Evolutionary conservation across 1,284 basidiomycete species (phyloP).

Genomic region (Singerocomus inundabilis): DNA sequence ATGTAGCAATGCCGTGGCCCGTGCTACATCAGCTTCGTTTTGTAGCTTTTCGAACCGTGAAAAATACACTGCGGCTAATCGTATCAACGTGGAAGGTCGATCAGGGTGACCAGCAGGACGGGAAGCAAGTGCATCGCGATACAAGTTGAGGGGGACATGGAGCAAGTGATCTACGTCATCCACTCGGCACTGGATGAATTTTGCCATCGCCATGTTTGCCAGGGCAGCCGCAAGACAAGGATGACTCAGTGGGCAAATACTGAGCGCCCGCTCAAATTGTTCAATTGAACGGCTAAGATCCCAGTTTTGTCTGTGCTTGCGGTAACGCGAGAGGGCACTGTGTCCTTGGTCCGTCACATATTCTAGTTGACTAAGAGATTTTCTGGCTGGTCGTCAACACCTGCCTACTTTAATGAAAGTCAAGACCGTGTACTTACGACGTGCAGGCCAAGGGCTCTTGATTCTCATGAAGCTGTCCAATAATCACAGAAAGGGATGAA

Average conservation of each 20-base stretch:
- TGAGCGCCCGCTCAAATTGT: background rate
- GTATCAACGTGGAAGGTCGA: conserved; percentile 4
- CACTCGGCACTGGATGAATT: background rate
- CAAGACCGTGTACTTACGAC: background rate
- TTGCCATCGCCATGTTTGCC: conserved; percentile 11
- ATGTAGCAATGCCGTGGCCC: background rate
- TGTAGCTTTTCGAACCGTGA: background rate
- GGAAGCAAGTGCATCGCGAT: conserved; percentile 1
- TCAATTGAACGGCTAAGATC: background rate
- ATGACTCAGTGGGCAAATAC: background rate
- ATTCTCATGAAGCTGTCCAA: background rate
- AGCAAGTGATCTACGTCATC: background rate
- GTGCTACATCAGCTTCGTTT: background rate
- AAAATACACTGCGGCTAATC: background rate
- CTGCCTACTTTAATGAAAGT: background rate
- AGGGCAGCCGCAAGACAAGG: conserved; percentile 8
- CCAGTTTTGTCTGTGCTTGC: background rate
- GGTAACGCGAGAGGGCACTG: background rate
- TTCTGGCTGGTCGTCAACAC: background rate
- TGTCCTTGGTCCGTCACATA: background rate
- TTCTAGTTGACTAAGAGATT: background rate
- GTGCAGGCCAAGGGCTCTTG: background rate
- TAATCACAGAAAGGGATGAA: background rate
- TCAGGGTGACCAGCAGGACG: conserved; percentile 7
- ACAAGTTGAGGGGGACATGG: conserved; percentile 5